A percentile compares a stretch with the other conserved stretches of the same genome.
Conservation (phyloP, 1,284 basidiomycete genomes). For the Wolfiporia cocos region DNA sequence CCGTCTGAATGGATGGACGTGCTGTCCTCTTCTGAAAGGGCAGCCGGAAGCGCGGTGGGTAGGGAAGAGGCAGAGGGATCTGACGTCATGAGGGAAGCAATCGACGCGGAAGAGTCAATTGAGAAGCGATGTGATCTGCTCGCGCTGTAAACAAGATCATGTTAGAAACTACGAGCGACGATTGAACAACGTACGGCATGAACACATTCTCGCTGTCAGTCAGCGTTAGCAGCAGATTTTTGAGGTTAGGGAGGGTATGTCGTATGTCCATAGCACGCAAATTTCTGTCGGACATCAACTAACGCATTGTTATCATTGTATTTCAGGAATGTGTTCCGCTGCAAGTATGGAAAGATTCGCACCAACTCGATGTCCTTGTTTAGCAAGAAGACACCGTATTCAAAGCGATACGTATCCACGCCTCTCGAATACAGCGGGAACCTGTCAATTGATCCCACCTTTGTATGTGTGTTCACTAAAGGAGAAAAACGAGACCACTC, state of each 20-base stretch:
- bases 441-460: slow-evolving; percentile 35
- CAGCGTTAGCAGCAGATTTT: slow-evolving; percentile 87
- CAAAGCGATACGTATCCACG: slow-evolving; percentile 94
- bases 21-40: background rate
- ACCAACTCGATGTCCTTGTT: slow-evolving; percentile 98
- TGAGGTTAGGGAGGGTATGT: slow-evolving; percentile 94
- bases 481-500: slow-evolving; percentile 28
- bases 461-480: slow-evolving; percentile 8
- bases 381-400: slow-evolving; percentile 94
- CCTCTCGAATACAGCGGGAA: slow-evolving; percentile 93
- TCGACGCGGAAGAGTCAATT: slow-evolving; percentile 18
- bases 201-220: slow-evolving; percentile 55
- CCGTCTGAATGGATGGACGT: slow-evolving; percentile 6
- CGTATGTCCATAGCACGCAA: slow-evolving; percentile 88
- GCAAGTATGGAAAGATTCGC: slow-evolving; percentile 20
- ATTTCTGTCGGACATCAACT: slow-evolving; percentile 89
- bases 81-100: slow-evolving; percentile 22
- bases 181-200: slow-evolving; percentile 37
- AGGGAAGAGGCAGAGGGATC: slow-evolving; percentile 19
- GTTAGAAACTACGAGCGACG: too few species aligned
- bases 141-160: slow-evolving; percentile 3
- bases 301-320: slow-evolving; percentile 3
- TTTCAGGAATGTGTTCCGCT: slow-evolving; percentile 11
- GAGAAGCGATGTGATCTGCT: slow-evolving; percentile 13
- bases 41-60: slow-evolving; percentile 2